Evolutionary conservation across 1,284 basidiomycete genomes (phyloP).

Genomic region (Kwoniella shivajii): DNA sequence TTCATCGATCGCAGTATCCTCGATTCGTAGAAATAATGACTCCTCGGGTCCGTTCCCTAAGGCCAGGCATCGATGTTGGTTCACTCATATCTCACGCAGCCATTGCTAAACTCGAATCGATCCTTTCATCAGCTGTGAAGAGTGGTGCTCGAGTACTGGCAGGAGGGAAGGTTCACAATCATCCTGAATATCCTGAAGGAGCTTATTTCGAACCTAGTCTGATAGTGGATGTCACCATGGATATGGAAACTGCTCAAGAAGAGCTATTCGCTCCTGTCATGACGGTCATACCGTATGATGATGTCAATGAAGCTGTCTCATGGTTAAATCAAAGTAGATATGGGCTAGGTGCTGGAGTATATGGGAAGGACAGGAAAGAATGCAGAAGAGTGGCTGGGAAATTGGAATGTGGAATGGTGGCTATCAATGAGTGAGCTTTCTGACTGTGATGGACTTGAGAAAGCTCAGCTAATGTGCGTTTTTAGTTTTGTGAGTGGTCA

Average conservation of each 20-base stretch:
- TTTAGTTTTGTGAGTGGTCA: constrained; percentile 30
- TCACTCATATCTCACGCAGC: constrained; percentile 58
- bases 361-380: constrained; percentile 74
- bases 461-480: too few relatives aligned
- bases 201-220: constrained; percentile 87
- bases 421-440: constrained; percentile 85
- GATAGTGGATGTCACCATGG: constrained; percentile 73
- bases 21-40: constrained; percentile 68
- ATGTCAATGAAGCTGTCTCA: constrained; percentile 75
- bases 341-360: constrained; percentile 94
- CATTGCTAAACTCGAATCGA: constrained; percentile 69
- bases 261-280: constrained; percentile 93
- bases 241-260: constrained; percentile 73
- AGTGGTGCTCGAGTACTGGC: constrained; percentile 70
- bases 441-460: constrained; percentile 65
- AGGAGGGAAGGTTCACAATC: constrained; percentile 67
- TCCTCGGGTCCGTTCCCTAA: constrained; percentile 66
- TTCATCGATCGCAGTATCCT: constrained; percentile 73
- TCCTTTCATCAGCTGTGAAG: constrained; percentile 71
- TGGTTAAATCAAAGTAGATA: constrained; percentile 85
- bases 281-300: constrained; percentile 76
- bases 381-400: constrained; percentile 75
- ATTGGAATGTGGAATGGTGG: constrained; percentile 93
- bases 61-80: constrained; percentile 60
- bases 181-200: constrained; percentile 68